Percentiles rank a stretch among this genome's conserved stretches.
phyloP scores from a whole-genome alignment of 2,329 filamentous ascomycete species.

The Cladophialophora yegresii region DNA sequence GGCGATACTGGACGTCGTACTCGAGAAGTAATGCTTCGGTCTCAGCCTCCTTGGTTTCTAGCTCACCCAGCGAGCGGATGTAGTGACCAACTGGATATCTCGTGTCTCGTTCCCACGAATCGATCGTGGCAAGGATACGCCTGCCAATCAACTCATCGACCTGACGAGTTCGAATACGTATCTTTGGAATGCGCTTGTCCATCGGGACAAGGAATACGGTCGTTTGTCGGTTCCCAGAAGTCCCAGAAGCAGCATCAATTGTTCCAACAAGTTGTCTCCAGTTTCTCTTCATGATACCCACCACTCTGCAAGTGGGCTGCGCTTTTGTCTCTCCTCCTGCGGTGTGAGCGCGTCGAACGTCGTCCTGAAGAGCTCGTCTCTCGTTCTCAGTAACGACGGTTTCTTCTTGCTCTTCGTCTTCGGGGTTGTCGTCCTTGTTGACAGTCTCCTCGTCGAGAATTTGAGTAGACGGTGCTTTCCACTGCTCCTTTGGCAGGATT shows the following conservation, averaged over 20 bases:
- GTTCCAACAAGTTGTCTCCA: conserved; percentile 98
- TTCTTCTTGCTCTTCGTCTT: conserved; percentile 71
- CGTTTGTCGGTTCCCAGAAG: conserved; percentile 81
- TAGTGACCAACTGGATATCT: conserved; percentile 92
- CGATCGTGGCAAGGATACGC: conserved; percentile 87
- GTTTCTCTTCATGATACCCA: conserved; percentile 90
- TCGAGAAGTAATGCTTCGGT: conserved; percentile 92
- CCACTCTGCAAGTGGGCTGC: conserved; percentile 88
- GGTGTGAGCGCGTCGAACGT: conserved; percentile 82
- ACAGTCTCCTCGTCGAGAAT: conserved; percentile 92
- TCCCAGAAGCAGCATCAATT: conserved; percentile 70
- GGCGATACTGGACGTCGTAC: conserved; percentile 95
- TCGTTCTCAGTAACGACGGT: conserved; percentile 88
- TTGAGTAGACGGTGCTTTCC: conserved; percentile 94
- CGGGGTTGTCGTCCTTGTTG: conserved; percentile 91
- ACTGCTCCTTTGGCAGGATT: conserved; percentile 88
- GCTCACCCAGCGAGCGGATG: conserved; percentile 84
- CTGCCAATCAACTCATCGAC: conserved; percentile 86
- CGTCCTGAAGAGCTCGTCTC: conserved; percentile 81
- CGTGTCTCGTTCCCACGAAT: conserved; percentile 92
- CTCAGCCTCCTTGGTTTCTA: conserved; percentile 96
- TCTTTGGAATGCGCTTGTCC: conserved; percentile 98
- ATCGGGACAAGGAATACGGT: conserved; percentile 94
- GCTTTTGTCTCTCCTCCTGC: conserved; percentile 73
- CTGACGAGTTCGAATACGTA: conserved; percentile 86